Evolutionary conservation across 2,329 filamentous ascomycete species (phyloP).

Genomic region (Aspergillus vadensis): DNA sequence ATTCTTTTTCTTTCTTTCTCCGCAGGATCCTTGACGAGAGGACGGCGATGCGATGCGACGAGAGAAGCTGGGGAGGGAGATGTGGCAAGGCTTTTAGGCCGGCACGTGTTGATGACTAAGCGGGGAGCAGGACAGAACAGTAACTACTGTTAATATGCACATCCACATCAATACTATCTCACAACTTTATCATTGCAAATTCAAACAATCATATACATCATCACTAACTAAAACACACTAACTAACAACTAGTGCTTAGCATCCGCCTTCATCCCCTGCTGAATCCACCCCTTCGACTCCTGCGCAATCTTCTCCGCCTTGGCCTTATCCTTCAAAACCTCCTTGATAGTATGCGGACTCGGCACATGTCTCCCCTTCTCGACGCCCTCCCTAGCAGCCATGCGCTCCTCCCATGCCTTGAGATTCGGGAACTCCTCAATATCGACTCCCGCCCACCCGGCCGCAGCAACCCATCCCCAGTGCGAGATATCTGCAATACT

Average conservation of each 20-base stretch:
- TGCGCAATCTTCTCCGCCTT: conserved; percentile 61
- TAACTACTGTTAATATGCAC: too few species aligned
- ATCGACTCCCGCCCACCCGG: conserved; percentile 64
- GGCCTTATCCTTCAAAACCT: conserved; percentile 59
- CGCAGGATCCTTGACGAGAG: not conserved
- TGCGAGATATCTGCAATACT: conserved; percentile 71
- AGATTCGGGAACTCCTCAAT: conserved; percentile 74
- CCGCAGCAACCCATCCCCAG: conserved; percentile 73
- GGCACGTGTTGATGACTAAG: conserved; percentile 20
- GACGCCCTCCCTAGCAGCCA: conserved; percentile 69
- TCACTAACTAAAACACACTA: not conserved
- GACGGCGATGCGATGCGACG: not conserved
- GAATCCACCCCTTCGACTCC: conserved; percentile 63
- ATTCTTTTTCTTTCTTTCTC: not conserved
- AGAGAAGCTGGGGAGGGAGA: conserved; percentile 3
- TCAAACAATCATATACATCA: too few species aligned
- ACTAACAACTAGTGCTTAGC: conserved; percentile 32
- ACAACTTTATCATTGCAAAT: too few species aligned
- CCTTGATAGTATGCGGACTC: conserved; percentile 61
- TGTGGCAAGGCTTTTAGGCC: conserved; percentile 15
- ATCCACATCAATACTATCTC: too few species aligned
- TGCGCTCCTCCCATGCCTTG: conserved; percentile 73
- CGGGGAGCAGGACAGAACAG: not conserved
- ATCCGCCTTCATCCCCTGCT: conserved; percentile 69
- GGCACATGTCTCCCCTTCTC: conserved; percentile 77